Evolutionary conservation across 768 basidiomycete genomes (phyloP), one percentile per base, ranked within the genome.

Genomic region (Pulveroboletus ravenelii): DNA sequence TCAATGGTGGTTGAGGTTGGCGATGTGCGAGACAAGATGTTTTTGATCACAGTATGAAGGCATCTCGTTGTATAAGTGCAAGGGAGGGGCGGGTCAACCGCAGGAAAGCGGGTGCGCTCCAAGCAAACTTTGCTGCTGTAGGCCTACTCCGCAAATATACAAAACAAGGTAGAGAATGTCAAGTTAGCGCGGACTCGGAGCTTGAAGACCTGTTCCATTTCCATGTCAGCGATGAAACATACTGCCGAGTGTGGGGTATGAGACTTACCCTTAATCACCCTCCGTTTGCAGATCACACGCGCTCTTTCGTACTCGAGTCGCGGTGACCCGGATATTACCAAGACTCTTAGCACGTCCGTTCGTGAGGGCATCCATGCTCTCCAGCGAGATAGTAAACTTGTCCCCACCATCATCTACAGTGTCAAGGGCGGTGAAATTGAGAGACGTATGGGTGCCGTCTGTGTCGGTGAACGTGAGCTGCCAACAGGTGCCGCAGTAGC

Each of bases 401-500:
- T 14, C 13, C 4, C 69, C 70, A 10, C 14, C 10, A 9, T n/a
- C 20, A 14, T 55, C 54, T 5, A 78, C 70, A 41, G 73, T 68
- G 56, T 85, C 81, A 20, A 87, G 68, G 1, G 77, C 83, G 1
- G 78, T 63, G 10, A 84, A 61, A 36, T 71, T 74, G 62, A 83
- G 70, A 47, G 60, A 74, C 49, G 52, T 72, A 18, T 58, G 59
- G 1, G 48, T 56, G 4, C 70, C 70, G 6, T 53, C 41, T 5
- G 47, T 25, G 45, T 52, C 10, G 34, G 71, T 70, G 64, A 74
- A 84, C 6, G 76, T 74, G 54, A 85, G 61, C 51, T 72, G 48
- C 81, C 81, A 86, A 65, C 85, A 86, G 23, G 75, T 73, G 2
- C 81, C 81, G 56, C 84, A 86, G 39, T 70, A 67, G 2, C 63